Base-by-base conservation (phyloP, 2,329 filamentous ascomycete species). In the Ophiobolus disseminans region DNA sequence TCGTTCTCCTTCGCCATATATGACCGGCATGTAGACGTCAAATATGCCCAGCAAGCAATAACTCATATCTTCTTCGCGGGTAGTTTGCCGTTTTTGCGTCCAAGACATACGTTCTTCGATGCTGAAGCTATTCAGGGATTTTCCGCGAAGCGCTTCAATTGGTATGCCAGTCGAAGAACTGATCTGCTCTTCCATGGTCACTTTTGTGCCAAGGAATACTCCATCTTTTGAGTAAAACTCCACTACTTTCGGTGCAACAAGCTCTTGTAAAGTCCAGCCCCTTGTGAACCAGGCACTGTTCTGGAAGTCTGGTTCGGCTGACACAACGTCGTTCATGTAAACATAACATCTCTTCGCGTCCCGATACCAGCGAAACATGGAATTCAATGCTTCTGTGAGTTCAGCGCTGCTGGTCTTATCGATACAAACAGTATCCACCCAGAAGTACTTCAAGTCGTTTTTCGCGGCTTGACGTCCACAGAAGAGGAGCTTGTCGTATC, bases 11-110 rank as follows among this genome's bases (percentile, higher is more conserved):
- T n/a, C n/a, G n/a, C n/a, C n/a, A n/a, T n/a, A n/a, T n/a, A n/a
- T n/a, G n/a, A 34, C 31, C 5, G 63, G 54, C 53, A 70, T 66
- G 23, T 58, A 46, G 5, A 64, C 37, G 9, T 42, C 48, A 3
- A 61, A 61, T 0, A 59, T 46, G 2, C 55, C 58, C 3, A 61
- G 44, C 1, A 61, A 45, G 13, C 45, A 38, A n/a, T 61, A 61
- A 9, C 45, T 47, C 3, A 26, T 20, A 10, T 61, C 55, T 35
- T 64, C 61, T 44, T 51, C 39, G 1, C 40, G 42, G 10, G 42
- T 65, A 0, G 65, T 66, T 7, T 47, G 5, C 6, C 68, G 57
- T 4, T 21, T 28, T 2, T 36, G 28, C 10, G 55, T 55, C 64
- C 63, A 66, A 2, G 46, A 44, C 22, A 65, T 46, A 14, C 31